Evolutionary conservation across 331 rosid species (phyloP), one percentile per base, ranked within the genome.

Genomic region (Cucumis variabilis): DNA sequence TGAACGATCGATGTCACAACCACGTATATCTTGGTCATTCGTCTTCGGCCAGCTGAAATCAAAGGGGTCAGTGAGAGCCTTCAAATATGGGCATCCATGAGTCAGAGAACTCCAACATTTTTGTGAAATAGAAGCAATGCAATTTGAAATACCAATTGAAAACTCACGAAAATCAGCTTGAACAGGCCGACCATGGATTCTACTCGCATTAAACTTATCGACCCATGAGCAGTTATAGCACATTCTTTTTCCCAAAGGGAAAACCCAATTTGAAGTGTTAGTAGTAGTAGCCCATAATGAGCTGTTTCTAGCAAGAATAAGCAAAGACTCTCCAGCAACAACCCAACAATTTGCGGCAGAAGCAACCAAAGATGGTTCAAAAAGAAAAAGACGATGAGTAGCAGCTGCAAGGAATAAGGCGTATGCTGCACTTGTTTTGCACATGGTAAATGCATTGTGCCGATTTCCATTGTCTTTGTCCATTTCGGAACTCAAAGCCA

Each of bases 321-420:
- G 75, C 91, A 93, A 89, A 41, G 98, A 93, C 74, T 94, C 99
- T 50, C 99, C 99, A 19, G 97, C 94, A 80, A 88, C 89, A 2
- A 46, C 87, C 98, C 96, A 96, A 89, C 90, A 96, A 85, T 92
- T 92, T 50, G 97, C 93, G 79, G 89, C 93, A 15, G 94, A 89
- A 55, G 92, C 93, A 73, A 93, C 89, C 58, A 96, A 86, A 60
- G 98, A 93, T 74, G 98, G 77, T 87, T 96, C 99, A 25, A 87
- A 91, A 20, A 25, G 87, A 87, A 94, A 93, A 74, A 96, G 95
- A 90, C 93, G 92, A 81, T 96, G 95, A 73, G 94, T 87, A 50
- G 95, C 94, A 79, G 93, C 91, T 13, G 98, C 98, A 63, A 94
- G 94, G 87, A 94, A 81, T 88, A 96, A 88, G 68, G 94, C 93